A percentile compares a stretch with the other conserved stretches of the same genome.
phyloP scores from a whole-genome alignment of 1,139 yeast genomes.

The Sugiyamaella castrensis region DNA sequence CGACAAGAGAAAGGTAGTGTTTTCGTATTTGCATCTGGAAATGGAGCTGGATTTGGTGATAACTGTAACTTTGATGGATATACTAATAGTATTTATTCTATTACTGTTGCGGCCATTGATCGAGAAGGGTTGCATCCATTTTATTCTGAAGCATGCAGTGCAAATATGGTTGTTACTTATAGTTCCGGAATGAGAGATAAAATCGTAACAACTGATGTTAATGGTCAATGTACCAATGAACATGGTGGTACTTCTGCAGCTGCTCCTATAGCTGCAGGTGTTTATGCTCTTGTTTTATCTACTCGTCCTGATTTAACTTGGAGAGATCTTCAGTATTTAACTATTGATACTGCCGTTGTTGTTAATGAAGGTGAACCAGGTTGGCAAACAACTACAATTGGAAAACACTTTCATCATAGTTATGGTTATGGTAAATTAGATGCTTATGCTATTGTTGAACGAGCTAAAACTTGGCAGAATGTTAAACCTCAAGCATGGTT shows the following conservation, averaged over 20 bases:
- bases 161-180: conserved; percentile 94
- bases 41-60: conserved; percentile 81
- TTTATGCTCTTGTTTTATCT: conserved; percentile 75
- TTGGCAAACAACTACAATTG: conserved; percentile 61
- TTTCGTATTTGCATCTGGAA: conserved; percentile 95
- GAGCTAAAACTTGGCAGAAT: conserved; percentile 74
- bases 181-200: conserved; percentile 89
- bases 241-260: conserved; percentile 99
- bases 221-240: conserved; percentile 58
- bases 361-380: conserved; percentile 63
- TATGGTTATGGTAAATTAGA: conserved; percentile 95
- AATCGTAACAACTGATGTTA: conserved; percentile 86
- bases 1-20: conserved; percentile 78
- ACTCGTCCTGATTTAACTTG: conserved; percentile 87
- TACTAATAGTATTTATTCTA: conserved; percentile 91
- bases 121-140: conserved; percentile 79
- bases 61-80: conserved; percentile 97
- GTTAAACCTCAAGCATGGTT: conserved; percentile 92
- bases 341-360: conserved; percentile 68
- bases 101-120: conserved; percentile 94
- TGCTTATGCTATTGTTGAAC: conserved; percentile 69
- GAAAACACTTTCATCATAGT: conserved; percentile 69
- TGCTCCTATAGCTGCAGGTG: conserved; percentile 96
- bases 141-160: conserved; percentile 91
- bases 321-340: conserved; percentile 91